These are phyloP conservation scores for Talaromyces rugulosus DNA, from an alignment of 2,329 filamentous ascomycete genomes.

Conservation along the genomic window DNA sequence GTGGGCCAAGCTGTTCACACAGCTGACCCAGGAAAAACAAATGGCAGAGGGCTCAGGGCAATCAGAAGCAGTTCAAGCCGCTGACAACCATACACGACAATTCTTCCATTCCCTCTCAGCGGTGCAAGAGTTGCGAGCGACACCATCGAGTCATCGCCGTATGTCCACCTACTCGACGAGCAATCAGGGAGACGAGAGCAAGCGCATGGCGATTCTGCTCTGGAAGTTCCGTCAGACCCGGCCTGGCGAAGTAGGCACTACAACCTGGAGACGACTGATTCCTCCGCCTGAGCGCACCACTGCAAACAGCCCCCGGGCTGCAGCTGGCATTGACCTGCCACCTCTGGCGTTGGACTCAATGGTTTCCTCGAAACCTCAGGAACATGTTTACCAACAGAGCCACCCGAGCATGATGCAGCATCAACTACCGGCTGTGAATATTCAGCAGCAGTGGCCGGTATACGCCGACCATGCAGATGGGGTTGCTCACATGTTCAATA, in stretches of 20 bases:
- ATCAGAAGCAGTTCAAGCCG: constrained; percentile 24
- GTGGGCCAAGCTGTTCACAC: constrained; percentile 42
- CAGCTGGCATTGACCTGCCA: constrained; percentile 29
- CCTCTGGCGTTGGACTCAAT: constrained; percentile 35
- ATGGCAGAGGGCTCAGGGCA: constrained; percentile 34
- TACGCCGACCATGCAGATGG: constrained; percentile 33
- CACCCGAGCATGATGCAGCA: constrained; percentile 30
- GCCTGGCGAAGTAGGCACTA: constrained; percentile 36
- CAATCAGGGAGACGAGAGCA: constrained; percentile 25
- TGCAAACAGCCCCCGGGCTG: constrained; percentile 34
- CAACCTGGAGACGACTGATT: constrained; percentile 42
- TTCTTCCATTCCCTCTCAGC: constrained; percentile 41
- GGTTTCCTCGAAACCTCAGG: constrained; percentile 27
- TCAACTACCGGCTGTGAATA: constrained; percentile 15
- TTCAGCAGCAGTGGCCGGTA: constrained; percentile 33
- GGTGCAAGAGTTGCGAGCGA: constrained; percentile 43
- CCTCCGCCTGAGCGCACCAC: constrained; percentile 32
- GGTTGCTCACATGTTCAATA: constrained; percentile 30
- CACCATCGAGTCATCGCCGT: constrained; percentile 22
- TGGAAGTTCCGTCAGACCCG: constrained; percentile 46
- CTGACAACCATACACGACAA: constrained; percentile 31
- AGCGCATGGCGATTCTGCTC: constrained; percentile 40
- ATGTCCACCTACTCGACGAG: constrained; percentile 24
- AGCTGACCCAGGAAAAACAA: constrained; percentile 37
- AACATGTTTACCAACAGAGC: constrained; percentile 27